Evolutionary conservation across 2,329 filamentous ascomycete genomes (phyloP), one percentile per base, ranked within the genome.

Genomic region (Fusarium devonianum): DNA sequence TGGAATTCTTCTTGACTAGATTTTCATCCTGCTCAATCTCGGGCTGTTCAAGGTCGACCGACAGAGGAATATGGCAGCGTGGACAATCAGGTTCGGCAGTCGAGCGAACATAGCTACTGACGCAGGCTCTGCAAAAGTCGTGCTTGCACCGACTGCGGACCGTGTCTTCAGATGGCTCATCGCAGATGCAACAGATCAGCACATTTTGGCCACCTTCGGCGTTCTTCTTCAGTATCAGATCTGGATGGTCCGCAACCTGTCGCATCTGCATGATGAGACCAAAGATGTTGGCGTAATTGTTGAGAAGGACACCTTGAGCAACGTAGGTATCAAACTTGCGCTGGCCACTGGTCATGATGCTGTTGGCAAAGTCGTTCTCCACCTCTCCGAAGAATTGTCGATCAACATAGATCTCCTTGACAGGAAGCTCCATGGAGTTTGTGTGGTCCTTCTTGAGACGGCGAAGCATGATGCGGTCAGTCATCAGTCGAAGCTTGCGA

Each of bases 251-350:
- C 7, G 94, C 92, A 18, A 97, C 90, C 75, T 99, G 94, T 45
- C 94, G 88, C 93, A 99, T 97, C 72, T 96, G 92, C 91, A 97
- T 97, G 67, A 99, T 97, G 45, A 99, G 81, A 67, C 92, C 93
- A 66, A 99, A 99, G 59, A 99, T 97, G 70, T 99, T 99, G 75
- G 94, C 94, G 63, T 97, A 97, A 69, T 97, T 96, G 78, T 97
- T 92, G 53, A 99, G 82, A 72, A 99, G 85, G 14, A 97, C 93
- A 75, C 92, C 92, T 57, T 92, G 90, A 13, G 91, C 88, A 26
- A 97, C 94, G 61, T 97, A 99, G 0, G 92, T 97, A 67, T 97
- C 90, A 61, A 97, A 99, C 64, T 92, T 87, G 53, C 94, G 88
- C 49, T 87, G 84, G 7, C 90, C 88, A 67, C 90, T 96, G 12